Conservation (phyloP, 2,329 filamentous ascomycete species). For the Fusarium odoratissimum region DNA sequence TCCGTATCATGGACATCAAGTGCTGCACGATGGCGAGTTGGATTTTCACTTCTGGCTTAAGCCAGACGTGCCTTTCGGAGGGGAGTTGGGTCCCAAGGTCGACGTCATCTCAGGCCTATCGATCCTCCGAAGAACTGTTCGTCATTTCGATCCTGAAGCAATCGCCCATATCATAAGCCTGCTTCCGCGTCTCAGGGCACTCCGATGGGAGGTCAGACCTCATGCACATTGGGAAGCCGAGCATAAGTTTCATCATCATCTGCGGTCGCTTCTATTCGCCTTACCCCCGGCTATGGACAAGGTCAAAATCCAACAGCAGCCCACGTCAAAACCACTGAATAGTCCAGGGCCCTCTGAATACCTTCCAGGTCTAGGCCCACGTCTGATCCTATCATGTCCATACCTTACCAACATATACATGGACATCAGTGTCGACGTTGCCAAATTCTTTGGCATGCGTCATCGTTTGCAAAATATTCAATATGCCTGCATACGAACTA, state of each 20-base stretch:
- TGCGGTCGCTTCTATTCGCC: background rate
- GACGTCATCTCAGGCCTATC: background rate
- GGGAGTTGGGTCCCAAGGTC: background rate
- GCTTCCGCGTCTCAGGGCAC: background rate
- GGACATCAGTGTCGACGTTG: background rate
- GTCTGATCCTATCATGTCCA: background rate
- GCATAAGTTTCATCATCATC: background rate
- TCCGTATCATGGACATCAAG: background rate
- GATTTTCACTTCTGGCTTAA: background rate
- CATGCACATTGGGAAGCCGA: background rate
- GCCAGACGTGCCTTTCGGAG: background rate
- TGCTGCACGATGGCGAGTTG: background rate
- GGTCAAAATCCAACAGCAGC: background rate
- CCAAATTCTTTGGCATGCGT: background rate
- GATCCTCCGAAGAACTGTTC: background rate
- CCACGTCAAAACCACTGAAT: background rate
- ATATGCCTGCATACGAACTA: background rate
- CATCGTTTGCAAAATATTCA: background rate
- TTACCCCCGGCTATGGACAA: background rate
- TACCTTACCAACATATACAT: background rate
- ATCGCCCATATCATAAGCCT: background rate
- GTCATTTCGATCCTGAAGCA: background rate
- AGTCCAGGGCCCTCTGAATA: fast-evolving
- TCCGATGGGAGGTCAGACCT: background rate
- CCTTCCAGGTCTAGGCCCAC: background rate